A percentile compares a stretch with the other conserved stretches of the same genome.
Evolutionary conservation across 257 asterid species (phyloP).

Genomic region (Nicotiana obtusifolia): DNA sequence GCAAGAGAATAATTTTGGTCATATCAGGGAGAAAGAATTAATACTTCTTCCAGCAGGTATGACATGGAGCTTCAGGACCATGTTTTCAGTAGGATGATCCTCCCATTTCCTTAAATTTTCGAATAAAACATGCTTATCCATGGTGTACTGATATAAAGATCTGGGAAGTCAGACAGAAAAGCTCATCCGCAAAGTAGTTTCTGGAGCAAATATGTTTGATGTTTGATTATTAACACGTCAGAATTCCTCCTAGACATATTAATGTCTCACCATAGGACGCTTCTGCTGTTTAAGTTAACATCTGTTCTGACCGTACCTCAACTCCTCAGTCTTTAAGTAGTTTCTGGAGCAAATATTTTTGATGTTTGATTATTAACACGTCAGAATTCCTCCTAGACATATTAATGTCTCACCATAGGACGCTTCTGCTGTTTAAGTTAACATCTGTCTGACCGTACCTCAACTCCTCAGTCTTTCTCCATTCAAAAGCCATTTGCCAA

Average conservation of each 20-base stretch:
- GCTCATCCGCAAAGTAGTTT: too few relatives aligned
- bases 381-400: not conserved
- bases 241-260: not conserved
- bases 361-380: not conserved
- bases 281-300: too few relatives aligned
- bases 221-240: not conserved
- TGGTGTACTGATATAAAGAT: too few relatives aligned
- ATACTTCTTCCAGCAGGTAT: too few relatives aligned
- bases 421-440: not conserved
- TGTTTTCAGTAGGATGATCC: too few relatives aligned
- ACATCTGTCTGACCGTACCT: not conserved
- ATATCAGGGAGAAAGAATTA: too few relatives aligned
- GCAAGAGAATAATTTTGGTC: too few relatives aligned
- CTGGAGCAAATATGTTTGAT: not conserved
- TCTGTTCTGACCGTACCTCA: too few relatives aligned
- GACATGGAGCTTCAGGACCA: too few relatives aligned
- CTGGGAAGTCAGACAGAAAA: too few relatives aligned
- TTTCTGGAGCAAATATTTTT: not conserved
- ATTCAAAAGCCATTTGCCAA: not conserved
- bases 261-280: not conserved
- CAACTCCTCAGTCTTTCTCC: not conserved
- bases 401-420: not conserved
- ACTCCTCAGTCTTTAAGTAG: not conserved
- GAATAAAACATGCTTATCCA: too few relatives aligned
- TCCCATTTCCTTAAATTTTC: too few relatives aligned